These are phyloP conservation scores for Grosmannia penicillata DNA, from an alignment of 2,329 filamentous ascomycete species.

Conservation along the genomic window DNA sequence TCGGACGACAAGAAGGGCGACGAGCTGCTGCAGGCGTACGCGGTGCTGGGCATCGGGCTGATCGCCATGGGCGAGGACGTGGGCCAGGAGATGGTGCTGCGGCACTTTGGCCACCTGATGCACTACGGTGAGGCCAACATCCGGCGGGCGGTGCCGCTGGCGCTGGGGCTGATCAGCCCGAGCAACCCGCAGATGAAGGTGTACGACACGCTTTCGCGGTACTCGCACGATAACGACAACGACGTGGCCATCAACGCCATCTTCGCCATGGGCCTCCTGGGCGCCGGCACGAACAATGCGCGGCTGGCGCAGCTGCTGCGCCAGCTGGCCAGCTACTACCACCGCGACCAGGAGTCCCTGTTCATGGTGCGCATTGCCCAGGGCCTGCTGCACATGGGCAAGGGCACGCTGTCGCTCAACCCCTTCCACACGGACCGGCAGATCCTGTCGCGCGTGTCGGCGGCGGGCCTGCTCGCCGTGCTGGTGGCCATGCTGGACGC, in stretches of 20 bases:
- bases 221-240: constrained; percentile 97
- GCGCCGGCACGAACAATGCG: constrained; percentile 95
- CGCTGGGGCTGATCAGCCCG: constrained; percentile 91
- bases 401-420: constrained; percentile 88
- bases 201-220: constrained; percentile 92
- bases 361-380: constrained; percentile 99
- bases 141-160: constrained; percentile 84
- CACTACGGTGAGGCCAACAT: constrained; percentile 98
- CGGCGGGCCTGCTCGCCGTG: constrained; percentile 78
- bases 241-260: constrained; percentile 98
- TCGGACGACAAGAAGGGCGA: constrained; percentile 90
- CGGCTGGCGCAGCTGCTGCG: constrained; percentile 85
- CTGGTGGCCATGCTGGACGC: constrained; percentile 90
- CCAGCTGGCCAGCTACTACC: constrained; percentile 95
- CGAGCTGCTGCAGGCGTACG: constrained; percentile 89
- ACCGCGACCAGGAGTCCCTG: constrained; percentile 85
- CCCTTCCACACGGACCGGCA: constrained; percentile 99
- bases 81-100: constrained; percentile 95
- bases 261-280: constrained; percentile 95
- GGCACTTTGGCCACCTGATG: constrained; percentile 97
- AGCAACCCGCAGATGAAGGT: constrained; percentile 99
- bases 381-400: constrained; percentile 96
- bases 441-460: constrained; percentile 80
- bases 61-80: constrained; percentile 98
- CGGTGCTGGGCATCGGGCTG: constrained; percentile 82